A percentile compares a stretch with the other conserved stretches of the same genome.
Evolutionary conservation across 495 filamentous ascomycete species (phyloP).

Genomic region (Aspergillus funiculosus): DNA sequence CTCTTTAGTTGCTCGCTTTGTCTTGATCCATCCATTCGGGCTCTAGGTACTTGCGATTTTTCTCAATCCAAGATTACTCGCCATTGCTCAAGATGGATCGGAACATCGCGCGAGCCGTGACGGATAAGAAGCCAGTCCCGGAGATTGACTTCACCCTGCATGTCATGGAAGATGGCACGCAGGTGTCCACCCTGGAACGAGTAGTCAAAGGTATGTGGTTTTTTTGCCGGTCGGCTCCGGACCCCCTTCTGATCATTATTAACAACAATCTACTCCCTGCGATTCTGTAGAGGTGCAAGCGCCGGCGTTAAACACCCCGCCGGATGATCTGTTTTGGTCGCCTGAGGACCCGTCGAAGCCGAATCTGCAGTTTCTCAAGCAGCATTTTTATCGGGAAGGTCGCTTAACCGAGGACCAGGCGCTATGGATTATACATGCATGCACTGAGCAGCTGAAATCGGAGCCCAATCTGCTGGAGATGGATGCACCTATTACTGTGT

Average conservation of each 20-base stretch:
- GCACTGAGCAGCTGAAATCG: conserved; percentile 71
- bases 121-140: conserved; percentile 85
- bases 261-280: too few species aligned
- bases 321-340: conserved; percentile 72
- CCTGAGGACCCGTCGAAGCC: conserved; percentile 82
- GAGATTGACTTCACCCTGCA: conserved; percentile 99
- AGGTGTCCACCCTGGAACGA: conserved; percentile 90
- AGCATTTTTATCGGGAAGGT: conserved; percentile 96
- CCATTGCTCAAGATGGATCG: conserved; percentile 36
- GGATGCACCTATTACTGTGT: conserved; percentile 99
- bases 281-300: conserved; percentile 78
- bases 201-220: conserved; percentile 86
- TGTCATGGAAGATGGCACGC: conserved; percentile 91
- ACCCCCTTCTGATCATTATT: too few species aligned
- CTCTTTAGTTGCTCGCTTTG: neutral
- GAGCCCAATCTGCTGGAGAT: conserved; percentile 98
- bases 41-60: conserved; percentile 15
- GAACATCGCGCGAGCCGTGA: conserved; percentile 63
- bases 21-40: conserved; percentile 12
- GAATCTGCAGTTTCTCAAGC: conserved; percentile 88
- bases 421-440: conserved; percentile 83
- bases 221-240: too few species aligned
- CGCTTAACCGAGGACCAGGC: conserved; percentile 96
- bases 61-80: conserved; percentile 5
- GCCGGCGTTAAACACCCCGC: conserved; percentile 83